Percentiles rank a stretch among this genome's conserved stretches.
Conservation (phyloP, 2,329 filamentous ascomycete species). For the Achaetomium macrosporum region DNA sequence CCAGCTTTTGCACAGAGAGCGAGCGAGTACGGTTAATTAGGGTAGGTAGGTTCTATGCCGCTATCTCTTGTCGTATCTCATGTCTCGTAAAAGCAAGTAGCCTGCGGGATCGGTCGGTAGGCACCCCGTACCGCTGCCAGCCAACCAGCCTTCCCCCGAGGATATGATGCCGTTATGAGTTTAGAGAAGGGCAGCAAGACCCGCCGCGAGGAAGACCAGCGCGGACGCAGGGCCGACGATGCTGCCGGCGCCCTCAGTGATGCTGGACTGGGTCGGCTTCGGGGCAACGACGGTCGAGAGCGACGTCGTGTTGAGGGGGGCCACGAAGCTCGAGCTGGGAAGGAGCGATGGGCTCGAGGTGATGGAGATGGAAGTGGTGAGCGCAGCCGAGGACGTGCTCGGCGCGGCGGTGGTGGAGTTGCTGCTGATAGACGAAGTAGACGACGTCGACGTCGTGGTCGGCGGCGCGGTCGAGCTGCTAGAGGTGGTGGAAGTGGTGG, state of each 20-base stretch:
- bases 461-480: slow-evolving; percentile 25
- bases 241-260: slow-evolving; percentile 29
- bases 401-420: slow-evolving; percentile 23
- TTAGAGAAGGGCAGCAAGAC: slow-evolving; percentile 27
- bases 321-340: slow-evolving; percentile 17
- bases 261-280: slow-evolving; percentile 18
- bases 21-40: neutral
- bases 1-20: slow-evolving; percentile 20
- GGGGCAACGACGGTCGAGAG: slow-evolving; percentile 12
- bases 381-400: slow-evolving; percentile 10
- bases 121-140: neutral
- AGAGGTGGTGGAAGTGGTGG: slow-evolving; percentile 29
- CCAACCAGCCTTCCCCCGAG: neutral
- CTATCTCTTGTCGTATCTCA: slow-evolving; percentile 1
- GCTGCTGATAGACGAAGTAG: slow-evolving; percentile 13
- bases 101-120: neutral
- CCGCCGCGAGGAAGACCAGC: slow-evolving; percentile 26
- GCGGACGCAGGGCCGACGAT: slow-evolving; percentile 29
- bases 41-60: slow-evolving; percentile 2
- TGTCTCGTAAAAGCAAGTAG: slow-evolving; percentile 1
- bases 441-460: slow-evolving; percentile 9
- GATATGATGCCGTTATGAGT: slow-evolving; percentile 20
- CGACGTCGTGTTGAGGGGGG: slow-evolving; percentile 21
- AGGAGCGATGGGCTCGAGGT: slow-evolving; percentile 14
- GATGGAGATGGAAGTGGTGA: slow-evolving; percentile 10